Percentiles rank a stretch among this genome's conserved stretches.
Evolutionary conservation across 2,329 filamentous ascomycete species (phyloP).

Genomic region (Microdochium bolleyi): DNA sequence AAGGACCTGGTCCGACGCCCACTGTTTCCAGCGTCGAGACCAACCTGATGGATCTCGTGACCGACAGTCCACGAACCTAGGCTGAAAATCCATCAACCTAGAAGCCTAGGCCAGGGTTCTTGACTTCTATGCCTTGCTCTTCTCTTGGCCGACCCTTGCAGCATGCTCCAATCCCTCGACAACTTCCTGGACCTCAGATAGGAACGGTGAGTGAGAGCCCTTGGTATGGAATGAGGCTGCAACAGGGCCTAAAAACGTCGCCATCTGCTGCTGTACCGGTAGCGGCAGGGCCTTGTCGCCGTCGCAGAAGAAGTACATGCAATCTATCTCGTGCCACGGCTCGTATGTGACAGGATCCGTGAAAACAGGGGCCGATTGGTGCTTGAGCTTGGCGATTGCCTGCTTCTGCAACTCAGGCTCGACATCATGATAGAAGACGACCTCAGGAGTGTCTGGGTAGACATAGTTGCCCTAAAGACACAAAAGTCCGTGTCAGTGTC

Average conservation of each 20-base stretch:
- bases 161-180: slow-evolving; percentile 3
- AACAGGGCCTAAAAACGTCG: slow-evolving; percentile 4
- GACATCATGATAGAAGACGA: slow-evolving; percentile 12
- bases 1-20: not conserved
- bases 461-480: slow-evolving; percentile 7
- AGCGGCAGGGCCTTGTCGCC: slow-evolving; percentile 7
- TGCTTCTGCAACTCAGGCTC: slow-evolving; percentile 4
- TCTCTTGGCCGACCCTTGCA: slow-evolving; percentile 1
- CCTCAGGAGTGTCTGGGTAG: slow-evolving; percentile 4
- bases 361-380: slow-evolving; percentile 10
- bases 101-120: not conserved
- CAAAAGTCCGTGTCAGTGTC: not conserved
- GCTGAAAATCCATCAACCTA: not conserved
- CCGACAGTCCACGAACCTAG: not conserved
- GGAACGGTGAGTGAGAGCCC: slow-evolving; percentile 9
- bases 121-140: not conserved
- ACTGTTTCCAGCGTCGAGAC: not conserved
- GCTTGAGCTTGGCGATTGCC: slow-evolving; percentile 7
- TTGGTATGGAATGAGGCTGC: slow-evolving; percentile 6
- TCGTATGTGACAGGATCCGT: slow-evolving; percentile 9
- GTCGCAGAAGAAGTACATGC: slow-evolving; percentile 11
- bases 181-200: slow-evolving; percentile 6
- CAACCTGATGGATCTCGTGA: not conserved
- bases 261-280: slow-evolving; percentile 7
- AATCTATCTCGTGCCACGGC: slow-evolving; percentile 11